phyloP scores from a whole-genome alignment of 2,329 filamentous ascomycete genomes.

The Arthroderma sp. region DNA sequence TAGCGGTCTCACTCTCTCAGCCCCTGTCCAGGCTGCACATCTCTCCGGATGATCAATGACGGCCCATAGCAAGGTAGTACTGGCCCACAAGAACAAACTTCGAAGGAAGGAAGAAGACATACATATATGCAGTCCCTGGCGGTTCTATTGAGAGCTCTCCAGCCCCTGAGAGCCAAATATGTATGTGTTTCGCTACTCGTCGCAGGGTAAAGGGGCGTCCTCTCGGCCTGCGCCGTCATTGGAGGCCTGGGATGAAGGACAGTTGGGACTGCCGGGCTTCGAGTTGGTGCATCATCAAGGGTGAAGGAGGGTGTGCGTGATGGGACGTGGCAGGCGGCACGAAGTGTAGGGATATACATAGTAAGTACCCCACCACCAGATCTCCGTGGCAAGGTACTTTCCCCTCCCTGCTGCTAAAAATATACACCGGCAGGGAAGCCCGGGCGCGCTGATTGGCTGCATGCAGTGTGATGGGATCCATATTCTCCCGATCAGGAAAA shows the following conservation, averaged over 20 bases:
- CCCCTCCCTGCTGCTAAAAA: not conserved
- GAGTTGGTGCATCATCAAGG: not conserved
- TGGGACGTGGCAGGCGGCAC: not conserved
- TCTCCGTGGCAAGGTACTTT: not conserved
- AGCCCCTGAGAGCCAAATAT: not conserved
- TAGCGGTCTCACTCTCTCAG: not conserved
- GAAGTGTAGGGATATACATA: not conserved
- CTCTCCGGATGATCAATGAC: not conserved
- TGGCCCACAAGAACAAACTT: not conserved
- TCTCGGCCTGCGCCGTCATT: not conserved
- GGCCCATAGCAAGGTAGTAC: not conserved
- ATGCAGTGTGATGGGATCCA: constrained; percentile 3
- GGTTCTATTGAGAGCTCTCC: not conserved
- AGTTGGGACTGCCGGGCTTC: not conserved
- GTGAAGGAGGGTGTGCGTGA: not conserved
- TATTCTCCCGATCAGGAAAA: not conserved
- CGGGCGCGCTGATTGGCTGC: not conserved
- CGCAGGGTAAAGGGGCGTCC: not conserved
- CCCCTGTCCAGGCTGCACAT: not conserved
- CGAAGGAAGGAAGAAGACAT: not conserved
- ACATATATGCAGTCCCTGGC: not conserved
- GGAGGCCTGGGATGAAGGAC: not conserved
- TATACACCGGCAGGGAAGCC: not conserved
- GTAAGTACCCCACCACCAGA: not conserved
- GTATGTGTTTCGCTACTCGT: not conserved